Base-by-base conservation (phyloP, 2,329 filamentous ascomycete species). In the Beauveria sp. region DNA sequence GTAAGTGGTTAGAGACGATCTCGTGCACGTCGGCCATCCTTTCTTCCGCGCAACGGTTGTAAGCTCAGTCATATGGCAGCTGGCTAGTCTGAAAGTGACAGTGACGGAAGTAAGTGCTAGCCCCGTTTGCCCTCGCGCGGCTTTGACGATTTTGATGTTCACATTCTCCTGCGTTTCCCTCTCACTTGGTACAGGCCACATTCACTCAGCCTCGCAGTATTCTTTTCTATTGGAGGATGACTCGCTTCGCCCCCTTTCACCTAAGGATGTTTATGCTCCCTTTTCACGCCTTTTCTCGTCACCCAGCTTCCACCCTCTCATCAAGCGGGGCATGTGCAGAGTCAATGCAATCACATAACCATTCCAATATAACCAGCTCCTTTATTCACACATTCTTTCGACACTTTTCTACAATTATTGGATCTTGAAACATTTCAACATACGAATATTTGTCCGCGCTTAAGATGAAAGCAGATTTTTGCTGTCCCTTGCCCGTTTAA, bases 121-220 rank as follows among this genome's bases (percentile, higher is more conserved):
- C n/a, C 43, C 38, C 60, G 60, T 58, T 58, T 62, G 53, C 48
- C 24, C 46, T 50, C 34, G 9, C 9, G 18, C n/a, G 38, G 2
- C 5, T 24, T 54, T 48, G 24, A 20, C 14, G 10, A 10, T 34
- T 31, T 51, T 62, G 60, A 50, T 46, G 53, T 28, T 62, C 60
- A 62, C 53, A 51, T 62, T 62, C 53, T 62, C 24, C 46, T 62
- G 22, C n/a, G 40, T 48, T 60, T 42, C 28, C 28, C 28, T 24
- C 31, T 61, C 59, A 61, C 59, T 7, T 54, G 31, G 46, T 46
- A 7, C 20, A 34, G 20, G 45, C 51, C 16, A n/a, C 52, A 56
- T 56, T 62, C 60, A 48, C 51, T 56, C 24, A 5, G 24, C 38
- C 52, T 22, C 9, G 43, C 45, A 46, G 51, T 48, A 54, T 40